A percentile compares a stretch with the other conserved stretches of the same genome.
These are phyloP conservation scores for Heterobasidion parviporum DNA, from an alignment of 1,284 basidiomycete genomes.

Conservation along the genomic window DNA sequence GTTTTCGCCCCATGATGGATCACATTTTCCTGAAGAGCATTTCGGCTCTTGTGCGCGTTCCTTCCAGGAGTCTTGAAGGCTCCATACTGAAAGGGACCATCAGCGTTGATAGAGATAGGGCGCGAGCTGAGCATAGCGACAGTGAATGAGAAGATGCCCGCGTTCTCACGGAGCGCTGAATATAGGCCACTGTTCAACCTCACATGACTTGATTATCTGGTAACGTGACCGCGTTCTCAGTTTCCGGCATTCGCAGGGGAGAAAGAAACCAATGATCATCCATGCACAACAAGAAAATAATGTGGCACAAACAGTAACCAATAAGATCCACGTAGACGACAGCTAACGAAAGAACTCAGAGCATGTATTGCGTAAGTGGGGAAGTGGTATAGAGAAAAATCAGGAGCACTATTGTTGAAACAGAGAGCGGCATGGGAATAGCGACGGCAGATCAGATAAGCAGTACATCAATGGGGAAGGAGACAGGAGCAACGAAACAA, in stretches of 20 bases:
- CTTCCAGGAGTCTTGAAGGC: constrained; percentile 44
- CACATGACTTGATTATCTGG: too few species aligned
- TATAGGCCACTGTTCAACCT: too few species aligned
- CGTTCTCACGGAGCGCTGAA: background rate
- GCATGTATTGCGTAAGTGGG: background rate
- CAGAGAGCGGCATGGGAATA: background rate
- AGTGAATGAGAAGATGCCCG: background rate
- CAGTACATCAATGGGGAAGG: too few species aligned
- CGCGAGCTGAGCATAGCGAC: constrained; percentile 37
- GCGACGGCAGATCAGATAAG: too few species aligned
- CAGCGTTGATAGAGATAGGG: constrained; percentile 25
- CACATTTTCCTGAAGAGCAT: constrained; percentile 46
- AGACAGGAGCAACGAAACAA: too few species aligned
- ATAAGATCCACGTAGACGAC: background rate
- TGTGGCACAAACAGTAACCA: background rate
- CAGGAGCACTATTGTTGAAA: background rate
- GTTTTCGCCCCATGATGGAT: constrained; percentile 25
- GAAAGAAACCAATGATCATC: background rate
- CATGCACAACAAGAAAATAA: background rate
- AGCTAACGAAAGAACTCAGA: background rate
- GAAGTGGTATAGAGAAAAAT: background rate
- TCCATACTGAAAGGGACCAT: constrained; percentile 14
- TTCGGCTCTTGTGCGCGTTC: constrained; percentile 26
- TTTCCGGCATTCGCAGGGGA: background rate
- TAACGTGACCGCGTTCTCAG: background rate